A percentile compares a stretch with the other conserved stretches of the same genome.
Conservation (phyloP, 331 rosid genomes). For the Spiraea crenata region DNA sequence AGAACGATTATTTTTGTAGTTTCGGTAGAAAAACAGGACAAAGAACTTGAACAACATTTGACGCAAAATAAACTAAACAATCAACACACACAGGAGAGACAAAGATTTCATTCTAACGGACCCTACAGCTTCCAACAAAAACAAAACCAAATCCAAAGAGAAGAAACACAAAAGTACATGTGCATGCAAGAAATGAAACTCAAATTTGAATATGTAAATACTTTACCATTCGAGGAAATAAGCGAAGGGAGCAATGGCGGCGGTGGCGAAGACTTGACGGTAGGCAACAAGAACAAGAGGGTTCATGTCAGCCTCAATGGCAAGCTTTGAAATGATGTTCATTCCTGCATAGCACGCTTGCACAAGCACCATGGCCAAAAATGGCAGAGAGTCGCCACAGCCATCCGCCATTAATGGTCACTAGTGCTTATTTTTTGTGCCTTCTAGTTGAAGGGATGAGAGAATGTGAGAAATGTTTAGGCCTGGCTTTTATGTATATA, state of each 20-base stretch:
- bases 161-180: too few relatives aligned
- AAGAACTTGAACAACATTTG: background rate
- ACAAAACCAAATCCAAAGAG: too few relatives aligned
- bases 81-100: background rate
- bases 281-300: conserved; percentile 79
- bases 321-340: conserved; percentile 75
- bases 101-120: background rate
- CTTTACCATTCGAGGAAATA: conserved; percentile 65
- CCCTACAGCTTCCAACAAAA: too few relatives aligned
- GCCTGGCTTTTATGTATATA: too few relatives aligned
- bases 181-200: too few relatives aligned
- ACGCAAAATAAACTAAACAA: background rate
- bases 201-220: too few relatives aligned
- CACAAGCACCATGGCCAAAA: conserved; percentile 51
- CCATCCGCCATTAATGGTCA: conserved; percentile 25
- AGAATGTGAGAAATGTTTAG: too few relatives aligned
- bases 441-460: background rate
- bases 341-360: conserved; percentile 60
- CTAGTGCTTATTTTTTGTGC: background rate
- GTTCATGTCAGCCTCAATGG: conserved; percentile 68
- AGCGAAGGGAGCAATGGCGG: conserved; percentile 69
- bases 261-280: conserved; percentile 67
- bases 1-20: too few relatives aligned
- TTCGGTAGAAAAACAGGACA: background rate
- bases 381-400: conserved; percentile 31